These are phyloP conservation scores for Cutaneotrichosporon daszewskae DNA, from an alignment of 1,284 basidiomycete species.

Conservation along the genomic window DNA sequence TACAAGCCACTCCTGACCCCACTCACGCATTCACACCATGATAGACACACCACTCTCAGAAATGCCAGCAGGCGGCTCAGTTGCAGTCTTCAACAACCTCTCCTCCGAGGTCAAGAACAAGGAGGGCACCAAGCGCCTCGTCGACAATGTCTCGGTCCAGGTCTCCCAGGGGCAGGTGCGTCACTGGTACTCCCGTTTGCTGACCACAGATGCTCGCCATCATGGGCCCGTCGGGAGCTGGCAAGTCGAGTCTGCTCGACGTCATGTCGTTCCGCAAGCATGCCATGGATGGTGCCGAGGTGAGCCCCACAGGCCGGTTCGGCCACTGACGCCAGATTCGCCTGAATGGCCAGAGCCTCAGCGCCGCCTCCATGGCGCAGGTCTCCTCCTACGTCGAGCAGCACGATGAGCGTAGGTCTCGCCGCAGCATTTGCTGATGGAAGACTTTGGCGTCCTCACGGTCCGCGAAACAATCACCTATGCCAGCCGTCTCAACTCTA, in stretches of 20 bases:
- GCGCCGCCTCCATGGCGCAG: constrained; percentile 9
- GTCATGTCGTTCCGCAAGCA: constrained; percentile 35
- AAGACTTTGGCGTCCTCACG: constrained; percentile 46
- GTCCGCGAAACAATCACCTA: constrained; percentile 33
- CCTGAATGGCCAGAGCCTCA: constrained; percentile 14
- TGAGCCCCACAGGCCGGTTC: background rate
- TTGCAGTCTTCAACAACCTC: constrained; percentile 9
- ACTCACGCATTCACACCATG: background rate
- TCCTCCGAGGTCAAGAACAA: constrained; percentile 17
- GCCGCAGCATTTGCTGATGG: background rate
- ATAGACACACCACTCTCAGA: background rate
- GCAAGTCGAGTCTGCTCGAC: constrained; percentile 47
- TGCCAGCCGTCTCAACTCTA: constrained; percentile 13
- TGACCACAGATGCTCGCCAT: constrained; percentile 14
- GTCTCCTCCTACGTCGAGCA: constrained; percentile 46
- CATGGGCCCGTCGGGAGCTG: constrained; percentile 21
- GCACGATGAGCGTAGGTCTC: constrained; percentile 31
- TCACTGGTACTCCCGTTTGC: background rate
- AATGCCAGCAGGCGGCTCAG: background rate
- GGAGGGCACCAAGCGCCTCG: constrained; percentile 8
- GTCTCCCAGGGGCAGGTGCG: constrained; percentile 8
- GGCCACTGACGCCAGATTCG: constrained; percentile 2
- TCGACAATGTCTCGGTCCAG: constrained; percentile 13
- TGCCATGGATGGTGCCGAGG: constrained; percentile 14
- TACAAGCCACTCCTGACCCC: no score